These are phyloP conservation scores for grape (Vitis vinifera) DNA, from an alignment of 164 flowering plant genomes.

Conservation along the genomic window ASM3070453v1 NC_081822.1:13003001-13003500, in stretches of 20 bases:
- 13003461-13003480: too few species aligned
- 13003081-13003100: not conserved
- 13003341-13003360: too few species aligned
- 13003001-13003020: not conserved
- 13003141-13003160: conserved; percentile 54
- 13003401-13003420: too few species aligned
- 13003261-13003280: not conserved
- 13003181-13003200: not conserved
- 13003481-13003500: too few species aligned
- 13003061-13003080: not conserved
- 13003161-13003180: conserved; percentile 11
- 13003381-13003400: too few species aligned
- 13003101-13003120: conserved; percentile 50
- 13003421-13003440: too few species aligned
- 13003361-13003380: too few species aligned
- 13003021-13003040: not conserved
- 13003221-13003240: too few species aligned
- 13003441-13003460: too few species aligned
- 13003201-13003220: not conserved
- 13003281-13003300: not conserved
- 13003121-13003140: conserved; percentile 15
- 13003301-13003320: not conserved
- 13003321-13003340: not conserved
- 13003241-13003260: too few species aligned
- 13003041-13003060: too few species aligned